A percentile compares a stretch with the other conserved stretches of the same genome.
These are phyloP conservation scores for Tephrocybe rancida DNA, from an alignment of 768 basidiomycete genomes.

Conservation along the genomic window DNA sequence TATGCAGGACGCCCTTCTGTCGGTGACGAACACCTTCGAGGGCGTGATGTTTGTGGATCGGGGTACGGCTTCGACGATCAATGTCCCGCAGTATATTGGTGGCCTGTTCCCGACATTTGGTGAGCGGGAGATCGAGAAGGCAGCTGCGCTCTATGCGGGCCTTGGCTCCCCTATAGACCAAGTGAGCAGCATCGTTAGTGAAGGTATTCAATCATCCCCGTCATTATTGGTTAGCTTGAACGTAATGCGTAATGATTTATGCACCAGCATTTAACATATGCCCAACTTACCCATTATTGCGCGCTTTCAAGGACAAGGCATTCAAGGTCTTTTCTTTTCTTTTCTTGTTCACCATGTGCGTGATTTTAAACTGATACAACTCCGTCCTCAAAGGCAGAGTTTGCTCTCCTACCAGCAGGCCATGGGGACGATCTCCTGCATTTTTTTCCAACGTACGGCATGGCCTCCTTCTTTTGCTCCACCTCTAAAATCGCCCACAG, in stretches of 20 bases:
- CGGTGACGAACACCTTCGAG: conserved; percentile 38
- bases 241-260: no score
- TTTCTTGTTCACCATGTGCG: not conserved
- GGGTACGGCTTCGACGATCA: conserved; percentile 22
- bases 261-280: conserved; percentile 52
- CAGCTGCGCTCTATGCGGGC: conserved; percentile 27
- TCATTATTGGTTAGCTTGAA: not conserved
- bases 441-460: conserved; percentile 44
- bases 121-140: conserved; percentile 21
- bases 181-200: conserved; percentile 34
- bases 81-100: conserved; percentile 29
- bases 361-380: not conserved
- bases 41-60: conserved; percentile 39
- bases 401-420: conserved; percentile 41
- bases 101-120: conserved; percentile 39
- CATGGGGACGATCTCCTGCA: conserved; percentile 40
- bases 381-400: conserved; percentile 40
- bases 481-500: conserved; percentile 10
- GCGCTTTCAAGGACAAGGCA: conserved; percentile 27
- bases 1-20: conserved; percentile 29
- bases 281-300: conserved; percentile 41
- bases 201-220: conserved; percentile 31
- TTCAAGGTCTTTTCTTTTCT: conserved; percentile 34
- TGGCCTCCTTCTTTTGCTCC: not conserved
- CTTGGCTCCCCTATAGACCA: conserved; percentile 34